Conservation (phyloP, 768 basidiomycete species). For the Kwoniella mangroviensis region DNA sequence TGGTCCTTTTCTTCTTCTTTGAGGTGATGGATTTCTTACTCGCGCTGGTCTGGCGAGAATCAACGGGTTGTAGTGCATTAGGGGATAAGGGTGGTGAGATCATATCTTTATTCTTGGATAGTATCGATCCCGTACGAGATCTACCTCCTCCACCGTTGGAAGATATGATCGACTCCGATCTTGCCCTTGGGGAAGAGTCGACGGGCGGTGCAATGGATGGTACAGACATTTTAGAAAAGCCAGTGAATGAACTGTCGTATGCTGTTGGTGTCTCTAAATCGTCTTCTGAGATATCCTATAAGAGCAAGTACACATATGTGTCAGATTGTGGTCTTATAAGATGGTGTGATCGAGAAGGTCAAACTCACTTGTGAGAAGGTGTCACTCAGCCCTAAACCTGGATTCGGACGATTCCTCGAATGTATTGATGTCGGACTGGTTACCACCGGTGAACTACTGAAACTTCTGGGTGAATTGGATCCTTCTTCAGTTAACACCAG, state of each 20-base stretch:
- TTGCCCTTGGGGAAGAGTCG: constrained; percentile 7
- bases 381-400: constrained; percentile 10
- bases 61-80: constrained; percentile 19
- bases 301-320: background rate
- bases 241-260: constrained; percentile 13
- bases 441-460: constrained; percentile 25
- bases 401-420: background rate
- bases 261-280: constrained; percentile 22
- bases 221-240: constrained; percentile 9
- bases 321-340: too few species aligned
- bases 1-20: constrained; percentile 3
- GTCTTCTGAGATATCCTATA: constrained; percentile 11
- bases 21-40: constrained; percentile 25
- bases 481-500: constrained; percentile 48
- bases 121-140: constrained; percentile 19
- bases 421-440: constrained; percentile 13
- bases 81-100: constrained; percentile 20
- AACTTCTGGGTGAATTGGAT: constrained; percentile 43
- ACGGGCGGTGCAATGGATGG: background rate
- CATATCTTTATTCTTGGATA: constrained; percentile 13
- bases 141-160: constrained; percentile 18
- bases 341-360: too few species aligned
- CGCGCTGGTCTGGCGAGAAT: constrained; percentile 12
- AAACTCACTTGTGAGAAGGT: constrained; percentile 5
- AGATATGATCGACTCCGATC: constrained; percentile 24